Evolutionary conservation across 1,139 yeast species (phyloP).

Genomic region (Eremothecium gossypii): DNA sequence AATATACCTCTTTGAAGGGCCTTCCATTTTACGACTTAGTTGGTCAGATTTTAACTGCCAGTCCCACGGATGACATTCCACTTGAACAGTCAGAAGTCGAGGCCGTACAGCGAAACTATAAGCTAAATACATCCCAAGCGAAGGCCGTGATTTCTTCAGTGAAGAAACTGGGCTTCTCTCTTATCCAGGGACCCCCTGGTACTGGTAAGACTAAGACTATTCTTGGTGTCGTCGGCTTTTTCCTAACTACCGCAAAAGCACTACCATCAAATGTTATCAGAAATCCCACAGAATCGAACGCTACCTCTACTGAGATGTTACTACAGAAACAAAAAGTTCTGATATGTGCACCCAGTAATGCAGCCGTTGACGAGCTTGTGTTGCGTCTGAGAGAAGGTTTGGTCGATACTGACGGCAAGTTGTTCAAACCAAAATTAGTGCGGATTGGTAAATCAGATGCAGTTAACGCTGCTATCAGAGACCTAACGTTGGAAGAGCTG

Average conservation of each 20-base stretch:
- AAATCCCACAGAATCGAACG: conserved; percentile 14
- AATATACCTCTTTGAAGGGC: conserved; percentile 74
- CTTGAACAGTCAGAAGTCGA: conserved; percentile 32
- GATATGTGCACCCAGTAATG: conserved; percentile 97
- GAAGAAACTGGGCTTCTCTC: conserved; percentile 62
- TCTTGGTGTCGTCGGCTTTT: conserved; percentile 79
- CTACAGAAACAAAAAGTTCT: conserved; percentile 46
- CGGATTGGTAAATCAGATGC: conserved; percentile 89
- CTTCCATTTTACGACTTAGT: conserved; percentile 70
- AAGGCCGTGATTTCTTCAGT: conserved; percentile 73
- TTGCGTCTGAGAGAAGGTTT: conserved; percentile 74
- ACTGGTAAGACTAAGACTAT: conserved; percentile 98
- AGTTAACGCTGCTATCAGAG: conserved; percentile 72
- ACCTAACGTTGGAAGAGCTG: conserved; percentile 76
- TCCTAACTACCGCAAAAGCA: conserved; percentile 37
- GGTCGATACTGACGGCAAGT: conserved; percentile 45
- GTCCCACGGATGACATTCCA: conserved; percentile 38
- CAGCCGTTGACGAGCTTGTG: conserved; percentile 97
- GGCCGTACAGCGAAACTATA: conserved; percentile 39
- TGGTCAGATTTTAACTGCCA: conserved; percentile 54
- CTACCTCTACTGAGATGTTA: conserved; percentile 18
- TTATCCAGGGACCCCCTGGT: conserved; percentile 97
- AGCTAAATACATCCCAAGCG: conserved; percentile 83
- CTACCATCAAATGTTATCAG: conserved; percentile 22
- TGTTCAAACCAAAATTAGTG: conserved; percentile 62